Percentiles rank a stretch among this genome's conserved stretches.
These are phyloP conservation scores for Pythium periplocum DNA, from an alignment of 352 stramenopile genomes.

Conservation along the genomic window DNA sequence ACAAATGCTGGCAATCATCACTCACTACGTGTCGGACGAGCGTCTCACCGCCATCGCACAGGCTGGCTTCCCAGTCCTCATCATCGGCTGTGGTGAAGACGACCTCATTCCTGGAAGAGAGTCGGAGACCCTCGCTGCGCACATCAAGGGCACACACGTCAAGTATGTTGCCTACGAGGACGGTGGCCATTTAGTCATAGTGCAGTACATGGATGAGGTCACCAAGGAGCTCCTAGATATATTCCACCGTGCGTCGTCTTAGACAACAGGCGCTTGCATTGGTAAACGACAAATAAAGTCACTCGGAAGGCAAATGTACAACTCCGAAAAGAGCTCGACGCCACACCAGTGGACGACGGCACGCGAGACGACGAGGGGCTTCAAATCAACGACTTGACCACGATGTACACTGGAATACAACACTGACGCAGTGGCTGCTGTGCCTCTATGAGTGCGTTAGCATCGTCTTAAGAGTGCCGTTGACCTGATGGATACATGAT, in stretches of 20 bases:
- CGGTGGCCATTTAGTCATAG: constrained; percentile 25
- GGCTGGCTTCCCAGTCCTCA: constrained; percentile 26
- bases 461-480: too few relatives aligned
- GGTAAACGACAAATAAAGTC: too few relatives aligned
- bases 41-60: constrained; percentile 23
- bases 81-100: constrained; percentile 32
- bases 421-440: too few relatives aligned
- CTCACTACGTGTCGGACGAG: constrained; percentile 36
- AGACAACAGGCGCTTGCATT: not conserved
- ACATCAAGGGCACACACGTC: constrained; percentile 18
- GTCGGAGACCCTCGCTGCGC: constrained; percentile 20
- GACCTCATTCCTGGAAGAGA: constrained; percentile 29
- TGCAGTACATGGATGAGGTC: constrained; percentile 32
- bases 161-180: constrained; percentile 27
- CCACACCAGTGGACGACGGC: too few relatives aligned
- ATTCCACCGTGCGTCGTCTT: constrained; percentile 3
- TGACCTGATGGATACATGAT: too few relatives aligned
- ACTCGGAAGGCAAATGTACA: too few relatives aligned
- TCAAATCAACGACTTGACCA: too few relatives aligned
- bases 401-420: too few relatives aligned
- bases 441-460: too few relatives aligned
- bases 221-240: constrained; percentile 14
- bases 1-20: constrained; percentile 42
- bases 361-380: too few relatives aligned
- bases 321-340: too few relatives aligned